Evolutionary conservation across 192 early-diverging fungal species (phyloP), one percentile per base, ranked within the genome.

Genomic region (Mortierella claussenii): DNA sequence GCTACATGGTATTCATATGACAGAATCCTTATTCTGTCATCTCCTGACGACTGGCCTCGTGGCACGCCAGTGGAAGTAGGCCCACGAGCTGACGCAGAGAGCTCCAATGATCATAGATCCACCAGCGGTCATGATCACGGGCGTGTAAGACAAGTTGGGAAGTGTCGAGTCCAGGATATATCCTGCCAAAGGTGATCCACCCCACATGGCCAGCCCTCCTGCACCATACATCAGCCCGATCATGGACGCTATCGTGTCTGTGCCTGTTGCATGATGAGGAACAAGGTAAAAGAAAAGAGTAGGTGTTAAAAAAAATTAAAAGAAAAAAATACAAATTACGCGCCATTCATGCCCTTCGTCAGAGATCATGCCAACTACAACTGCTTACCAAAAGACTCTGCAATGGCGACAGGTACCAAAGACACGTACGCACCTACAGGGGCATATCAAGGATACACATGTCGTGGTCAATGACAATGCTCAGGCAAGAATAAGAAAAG

Each of bases 351-450:
- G 32, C 28, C 15, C 28, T 31, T 43, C 40, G 17, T 42, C 10
- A 11, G 40, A 42, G 40, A 8, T 11, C 8, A 8, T 8, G 40
- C 8, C 40, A 17, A 46, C 7, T 13, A 27, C 11, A 27, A 27
- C 43, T 17, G 7, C 44, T 23, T 70, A 70, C 83, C 83, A 67
- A 82, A 85, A 0, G 74, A 60, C 33, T 80, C 66, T 1, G 78
- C 81, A 28, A 82, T 63, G 28, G 68, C 74, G 2, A 79, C 58
- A 26, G 78, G 78, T 10, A 65, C 73, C 27, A 88, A 54, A 4
- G 81, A 80, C 15, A 83, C 68, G 58, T 82, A 88, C 1, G 81
- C 85, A 5, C 86, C 62, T 64, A 53, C 8, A 55, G 23, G 27
- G 20, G 32, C 30, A 55, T 21, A 17, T 18, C 33, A 34, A 24